Base-by-base conservation (phyloP, 2,329 filamentous ascomycete genomes). In the Xenoacremonium recifei region DNA sequence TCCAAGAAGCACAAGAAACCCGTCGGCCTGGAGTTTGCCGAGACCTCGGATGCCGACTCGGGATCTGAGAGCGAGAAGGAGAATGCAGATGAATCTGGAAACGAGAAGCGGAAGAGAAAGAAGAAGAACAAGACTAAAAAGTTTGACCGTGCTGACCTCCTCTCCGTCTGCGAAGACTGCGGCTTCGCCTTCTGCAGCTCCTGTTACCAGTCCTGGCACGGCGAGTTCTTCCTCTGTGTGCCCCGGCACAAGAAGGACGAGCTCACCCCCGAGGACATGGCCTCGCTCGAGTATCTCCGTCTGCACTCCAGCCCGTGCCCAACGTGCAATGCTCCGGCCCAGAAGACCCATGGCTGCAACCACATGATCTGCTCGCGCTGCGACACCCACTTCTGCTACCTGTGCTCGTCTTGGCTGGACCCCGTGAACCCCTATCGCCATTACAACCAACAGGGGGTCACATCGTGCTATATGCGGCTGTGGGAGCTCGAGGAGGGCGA, bases 351-450 rank as follows among this genome's bases (percentile, higher is more conserved):
- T 59, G 93, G 93, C 29, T 99, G 93, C 73, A 96, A 96, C 65
- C 91, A 96, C 66, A 97, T 97, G 90, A 87, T 85, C 37, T 96
- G 92, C 67, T 89, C 85, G 63, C 84, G 88, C 50, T 99, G 93
- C 71, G 76, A 85, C 38, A 87, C 89, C 3, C 92, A 97, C 64
- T 97, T 96, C 63, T 99, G 93, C 70, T 97, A 97, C 55, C 77
- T 97, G 2, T 97, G 93, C 61, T 85, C 86, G 1, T 77, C 83
- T n/a, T 97, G 89, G 87, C 75, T 99, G 31, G 78, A 85, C 42
- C 80, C 87, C 0, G 73, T 70, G 15, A 93, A 96, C 54, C 91
- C 91, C 1, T 97, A 97, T 60, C 70, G 76, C 40, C 93, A 99
- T 64, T 99, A 91, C 70, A 96, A 96, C 60, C 75, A 80, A 20